Evolutionary conservation across 371 early-diverging fungal species (phyloP).

Genomic region (Rhizoclosmatium hyalinum): DNA sequence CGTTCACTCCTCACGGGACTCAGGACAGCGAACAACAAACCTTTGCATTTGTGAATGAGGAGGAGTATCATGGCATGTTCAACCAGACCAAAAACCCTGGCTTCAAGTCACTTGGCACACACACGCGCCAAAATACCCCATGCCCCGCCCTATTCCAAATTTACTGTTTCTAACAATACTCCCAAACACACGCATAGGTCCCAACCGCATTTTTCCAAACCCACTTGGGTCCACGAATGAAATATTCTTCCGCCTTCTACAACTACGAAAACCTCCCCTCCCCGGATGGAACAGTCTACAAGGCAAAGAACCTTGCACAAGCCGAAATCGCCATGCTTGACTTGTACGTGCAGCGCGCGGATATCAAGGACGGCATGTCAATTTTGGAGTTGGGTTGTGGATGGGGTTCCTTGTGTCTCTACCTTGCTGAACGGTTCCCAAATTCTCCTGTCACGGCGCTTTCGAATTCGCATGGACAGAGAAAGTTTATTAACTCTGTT

Average conservation of each 20-base stretch:
- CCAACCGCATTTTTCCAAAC: slow-evolving; percentile 47
- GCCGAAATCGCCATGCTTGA: slow-evolving; percentile 70
- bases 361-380: slow-evolving; percentile 57
- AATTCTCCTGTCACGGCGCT: slow-evolving; percentile 56
- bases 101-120: neutral
- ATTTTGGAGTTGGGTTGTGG: slow-evolving; percentile 71
- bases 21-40: neutral
- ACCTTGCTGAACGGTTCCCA: slow-evolving; percentile 62
- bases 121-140: neutral
- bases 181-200: slow-evolving; percentile 31
- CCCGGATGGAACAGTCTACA: slow-evolving; percentile 1
- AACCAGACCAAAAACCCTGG: neutral
- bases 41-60: too few relatives aligned
- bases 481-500: slow-evolving; percentile 48
- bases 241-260: slow-evolving; percentile 67
- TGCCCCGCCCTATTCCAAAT: slow-evolving; percentile 7
- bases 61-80: neutral
- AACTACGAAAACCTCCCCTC: slow-evolving; percentile 41
- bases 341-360: slow-evolving; percentile 57
- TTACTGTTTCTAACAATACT: slow-evolving; percentile 43
- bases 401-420: slow-evolving; percentile 64
- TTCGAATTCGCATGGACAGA: slow-evolving; percentile 63
- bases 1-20: neutral
- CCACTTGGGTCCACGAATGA: slow-evolving; percentile 59
- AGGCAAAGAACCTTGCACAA: slow-evolving; percentile 47